phyloP scores from a whole-genome alignment of 169 alveolate species.

The Cryptosporidium sp. region DNA sequence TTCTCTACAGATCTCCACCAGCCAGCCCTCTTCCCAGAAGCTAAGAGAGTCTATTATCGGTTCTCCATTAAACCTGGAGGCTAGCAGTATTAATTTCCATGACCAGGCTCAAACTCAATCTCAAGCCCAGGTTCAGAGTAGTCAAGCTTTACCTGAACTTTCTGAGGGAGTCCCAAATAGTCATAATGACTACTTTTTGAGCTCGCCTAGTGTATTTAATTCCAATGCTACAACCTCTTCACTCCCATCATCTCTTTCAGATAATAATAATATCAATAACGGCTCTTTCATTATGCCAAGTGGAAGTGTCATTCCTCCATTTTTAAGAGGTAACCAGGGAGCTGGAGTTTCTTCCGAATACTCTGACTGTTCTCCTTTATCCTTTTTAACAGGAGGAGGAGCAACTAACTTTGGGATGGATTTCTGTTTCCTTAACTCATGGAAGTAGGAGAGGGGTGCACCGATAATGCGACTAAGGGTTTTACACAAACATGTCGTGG shows the following conservation, averaged over 20 bases:
- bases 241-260: background rate
- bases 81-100: background rate
- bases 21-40: background rate
- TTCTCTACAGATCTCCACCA: background rate
- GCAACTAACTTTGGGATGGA: constrained; percentile 15
- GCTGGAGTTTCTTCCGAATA: background rate
- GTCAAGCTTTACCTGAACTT: background rate
- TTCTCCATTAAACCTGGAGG: background rate
- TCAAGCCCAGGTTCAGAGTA: background rate
- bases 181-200: background rate
- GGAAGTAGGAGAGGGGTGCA: constrained; percentile 5
- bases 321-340: constrained; percentile 23
- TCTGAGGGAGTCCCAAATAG: background rate
- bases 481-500: background rate
- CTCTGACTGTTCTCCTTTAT: constrained; percentile 19
- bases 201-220: background rate
- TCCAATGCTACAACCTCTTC: background rate
- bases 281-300: background rate
- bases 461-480: background rate
- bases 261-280: background rate
- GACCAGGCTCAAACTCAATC: background rate
- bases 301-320: constrained; percentile 45
- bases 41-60: background rate
- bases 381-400: constrained; percentile 3
- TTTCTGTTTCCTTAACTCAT: constrained; percentile 23